phyloP scores from a whole-genome alignment of 1,284 basidiomycete genomes.

The Schizophyllum commune region DNA sequence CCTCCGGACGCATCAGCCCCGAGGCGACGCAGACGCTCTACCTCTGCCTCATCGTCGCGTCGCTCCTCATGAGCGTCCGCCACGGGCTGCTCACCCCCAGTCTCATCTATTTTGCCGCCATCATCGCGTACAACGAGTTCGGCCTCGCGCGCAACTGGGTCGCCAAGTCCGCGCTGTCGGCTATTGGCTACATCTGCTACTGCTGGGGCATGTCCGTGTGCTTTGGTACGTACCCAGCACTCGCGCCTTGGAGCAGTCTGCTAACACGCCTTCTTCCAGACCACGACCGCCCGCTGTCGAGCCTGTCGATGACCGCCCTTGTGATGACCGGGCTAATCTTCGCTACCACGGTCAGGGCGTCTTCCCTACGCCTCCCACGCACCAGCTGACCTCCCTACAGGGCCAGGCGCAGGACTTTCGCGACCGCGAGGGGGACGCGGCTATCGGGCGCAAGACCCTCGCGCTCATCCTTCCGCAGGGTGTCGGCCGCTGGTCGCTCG shows the following conservation, averaged over 20 bases:
- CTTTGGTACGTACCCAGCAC: conserved; percentile 17
- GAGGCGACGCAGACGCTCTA: conserved; percentile 17
- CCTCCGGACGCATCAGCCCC: conserved; percentile 24
- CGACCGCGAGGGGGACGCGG: conserved; percentile 22
- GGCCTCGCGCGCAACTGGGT: conserved; percentile 21
- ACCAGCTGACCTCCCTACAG: conserved; percentile 1
- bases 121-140: conserved; percentile 26
- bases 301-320: conserved; percentile 15
- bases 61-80: conserved; percentile 17
- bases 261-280: conserved; percentile 4
- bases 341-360: conserved; percentile 18
- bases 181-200: conserved; percentile 25
- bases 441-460: conserved; percentile 22
- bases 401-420: conserved; percentile 26
- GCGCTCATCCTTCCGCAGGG: conserved; percentile 17
- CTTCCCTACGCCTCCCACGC: not conserved
- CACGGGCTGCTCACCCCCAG: conserved; percentile 16
- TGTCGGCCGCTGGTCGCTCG: conserved; percentile 14
- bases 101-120: conserved; percentile 21
- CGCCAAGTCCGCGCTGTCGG: conserved; percentile 22
- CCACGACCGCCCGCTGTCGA: conserved; percentile 12
- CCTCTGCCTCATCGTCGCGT: conserved; percentile 20
- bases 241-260: not conserved
- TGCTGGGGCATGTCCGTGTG: conserved; percentile 26
- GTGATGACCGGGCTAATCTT: conserved; percentile 21